Base-by-base conservation (phyloP, 208 protist species). In the Trypanosoma lewisi region DNA sequence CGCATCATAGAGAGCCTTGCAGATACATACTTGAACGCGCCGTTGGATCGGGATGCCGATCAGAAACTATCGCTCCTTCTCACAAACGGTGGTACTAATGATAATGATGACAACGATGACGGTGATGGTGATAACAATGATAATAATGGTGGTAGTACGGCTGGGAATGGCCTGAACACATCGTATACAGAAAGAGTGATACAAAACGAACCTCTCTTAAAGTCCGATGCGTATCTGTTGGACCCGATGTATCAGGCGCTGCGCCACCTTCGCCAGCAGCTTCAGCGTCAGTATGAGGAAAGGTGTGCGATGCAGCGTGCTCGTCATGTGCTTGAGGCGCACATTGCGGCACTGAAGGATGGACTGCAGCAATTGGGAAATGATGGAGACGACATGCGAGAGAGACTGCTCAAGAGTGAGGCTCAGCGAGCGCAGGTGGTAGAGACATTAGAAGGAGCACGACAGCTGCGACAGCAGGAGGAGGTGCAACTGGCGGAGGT, bases 391-490 rank as follows among this genome's bases (percentile, higher is more conserved):
- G 51, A 49, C 49, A 34, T 62, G 31, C 30, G 70, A 25, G 65
- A 59, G 33, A 33, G 70, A 50, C 54, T 54, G 17, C 19, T 52
- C 5, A 23, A 17, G 16, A 73, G 70, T n/a, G 72, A 85, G 33
- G 47, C 61, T 1, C 56, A 52, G 17, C 67, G 67, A 27, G 69
- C 66, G 14, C 59, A 54, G 17, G 36, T 36, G 49, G 25, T 45
- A 17, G 44, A 67, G 16, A 39, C 37, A 12, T 23, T 64, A 21
- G 34, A 68, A 23, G 54, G 28, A 0, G 27, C 57, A 8, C 59
- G 61, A 23, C 58, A 59, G 41, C 25, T 19, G 1, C 37, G 34
- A 23, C 17, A 47, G 9, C 4, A 63, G 21, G 50, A 68, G 19
- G 36, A 2, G 17, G 31, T 30, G 7, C 63, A 75, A 27, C 49